Conservation (phyloP, 805 yeast genomes). For the Isabelozyma pseudorhagii region DNA sequence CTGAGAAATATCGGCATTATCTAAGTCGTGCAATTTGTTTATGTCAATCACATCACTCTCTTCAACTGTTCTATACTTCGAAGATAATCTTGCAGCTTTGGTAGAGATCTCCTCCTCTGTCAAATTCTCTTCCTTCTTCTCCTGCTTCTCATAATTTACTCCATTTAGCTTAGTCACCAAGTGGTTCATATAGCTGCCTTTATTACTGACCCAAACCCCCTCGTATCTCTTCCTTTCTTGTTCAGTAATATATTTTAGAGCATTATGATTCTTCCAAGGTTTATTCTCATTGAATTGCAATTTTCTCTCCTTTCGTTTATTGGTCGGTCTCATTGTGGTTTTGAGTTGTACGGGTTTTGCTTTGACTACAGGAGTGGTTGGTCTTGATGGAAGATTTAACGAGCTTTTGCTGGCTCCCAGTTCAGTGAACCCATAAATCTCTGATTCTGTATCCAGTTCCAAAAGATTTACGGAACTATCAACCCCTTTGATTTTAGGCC, state of each 20-base stretch:
- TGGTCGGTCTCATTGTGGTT: constrained; percentile 49
- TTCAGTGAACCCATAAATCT: neutral
- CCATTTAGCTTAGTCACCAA: constrained; percentile 29
- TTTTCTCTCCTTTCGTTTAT: constrained; percentile 35
- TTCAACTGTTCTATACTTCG: constrained; percentile 17
- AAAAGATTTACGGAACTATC: constrained; percentile 7
- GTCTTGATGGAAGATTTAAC: constrained; percentile 1
- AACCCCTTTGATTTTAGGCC: constrained; percentile 11
- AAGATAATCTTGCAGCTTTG: constrained; percentile 35
- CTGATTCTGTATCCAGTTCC: constrained; percentile 9
- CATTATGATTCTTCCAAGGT: constrained; percentile 89
- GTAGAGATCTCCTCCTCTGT: constrained; percentile 16
- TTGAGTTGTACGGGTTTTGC: constrained; percentile 38
- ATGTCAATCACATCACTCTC: constrained; percentile 15
- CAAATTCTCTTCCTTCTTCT: constrained; percentile 1
- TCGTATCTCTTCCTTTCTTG: constrained; percentile 86
- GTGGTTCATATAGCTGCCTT: constrained; percentile 54
- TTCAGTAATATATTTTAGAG: constrained; percentile 47
- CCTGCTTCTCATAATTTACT: constrained; percentile 19
- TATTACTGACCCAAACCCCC: constrained; percentile 90
- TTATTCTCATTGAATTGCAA: constrained; percentile 74
- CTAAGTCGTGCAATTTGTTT: constrained; percentile 27
- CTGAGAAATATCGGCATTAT: constrained; percentile 23
- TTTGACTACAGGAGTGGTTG: constrained; percentile 10
- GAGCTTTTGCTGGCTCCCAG: neutral